A percentile compares a stretch with the other conserved stretches of the same genome.
phyloP scores from a whole-genome alignment of 2,329 filamentous ascomycete species.

The Epichloe bromicola region DNA sequence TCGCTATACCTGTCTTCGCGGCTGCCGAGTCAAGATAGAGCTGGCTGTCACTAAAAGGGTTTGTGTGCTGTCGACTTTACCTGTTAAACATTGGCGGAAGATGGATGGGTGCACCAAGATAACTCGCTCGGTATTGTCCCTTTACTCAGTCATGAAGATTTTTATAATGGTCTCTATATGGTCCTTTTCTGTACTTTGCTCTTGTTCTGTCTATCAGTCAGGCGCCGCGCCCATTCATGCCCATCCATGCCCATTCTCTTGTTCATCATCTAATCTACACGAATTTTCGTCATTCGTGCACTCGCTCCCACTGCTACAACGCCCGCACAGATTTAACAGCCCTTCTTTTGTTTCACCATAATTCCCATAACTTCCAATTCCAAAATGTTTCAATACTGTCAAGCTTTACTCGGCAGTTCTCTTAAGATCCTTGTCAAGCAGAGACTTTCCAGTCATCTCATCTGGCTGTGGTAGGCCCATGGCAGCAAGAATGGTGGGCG shows the following conservation, averaged over 20 bases:
- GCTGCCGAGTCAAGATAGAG: no score
- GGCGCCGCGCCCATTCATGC: neutral
- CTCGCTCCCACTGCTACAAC: neutral
- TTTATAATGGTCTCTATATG: no score
- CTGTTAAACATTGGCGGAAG: no score
- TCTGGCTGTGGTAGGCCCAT: constrained; percentile 87
- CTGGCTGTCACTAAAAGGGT: no score
- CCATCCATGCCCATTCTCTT: neutral
- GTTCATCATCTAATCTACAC: constrained; percentile 4
- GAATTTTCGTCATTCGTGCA: neutral
- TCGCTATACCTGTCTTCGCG: no score
- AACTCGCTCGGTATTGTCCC: no score
- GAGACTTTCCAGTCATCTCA: constrained; percentile 80
- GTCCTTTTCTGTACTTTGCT: neutral
- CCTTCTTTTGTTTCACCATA: neutral
- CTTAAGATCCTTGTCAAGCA: constrained; percentile 60
- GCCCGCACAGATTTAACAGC: constrained; percentile 2
- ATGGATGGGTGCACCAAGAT: no score
- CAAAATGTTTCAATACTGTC: no score
- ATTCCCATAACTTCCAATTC: neutral
- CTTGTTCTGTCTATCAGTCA: constrained; percentile 1
- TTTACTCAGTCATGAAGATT: no score
- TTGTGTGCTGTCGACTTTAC: no score
- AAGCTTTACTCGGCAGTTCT: constrained; percentile 15
- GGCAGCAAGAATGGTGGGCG: constrained; percentile 77